Evolutionary conservation across 768 basidiomycete genomes (phyloP).

Genomic region (Leccinellum rugosiceps): DNA sequence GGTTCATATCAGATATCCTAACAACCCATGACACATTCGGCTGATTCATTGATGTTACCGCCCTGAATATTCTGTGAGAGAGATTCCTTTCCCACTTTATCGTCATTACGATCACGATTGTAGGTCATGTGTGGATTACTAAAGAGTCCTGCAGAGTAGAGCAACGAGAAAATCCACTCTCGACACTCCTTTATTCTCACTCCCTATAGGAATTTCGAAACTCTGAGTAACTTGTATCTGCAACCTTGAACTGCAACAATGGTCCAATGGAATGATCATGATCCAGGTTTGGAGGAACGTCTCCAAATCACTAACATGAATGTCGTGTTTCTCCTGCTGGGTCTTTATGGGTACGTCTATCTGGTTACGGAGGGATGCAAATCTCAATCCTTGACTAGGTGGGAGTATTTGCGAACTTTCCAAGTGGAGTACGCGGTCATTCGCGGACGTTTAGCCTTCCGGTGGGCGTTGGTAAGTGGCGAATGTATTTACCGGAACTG

Average conservation of each 20-base stretch:
- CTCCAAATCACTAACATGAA: background rate
- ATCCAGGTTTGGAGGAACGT: conserved; percentile 1
- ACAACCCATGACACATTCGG: background rate
- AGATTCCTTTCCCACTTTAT: background rate
- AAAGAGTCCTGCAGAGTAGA: background rate
- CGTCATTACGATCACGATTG: background rate
- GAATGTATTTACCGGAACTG: background rate
- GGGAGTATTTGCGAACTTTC: conserved; percentile 23
- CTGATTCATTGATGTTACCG: background rate
- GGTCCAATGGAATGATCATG: conserved; percentile 17
- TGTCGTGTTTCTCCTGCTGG: conserved; percentile 17
- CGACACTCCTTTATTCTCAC: background rate
- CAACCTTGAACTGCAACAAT: conserved; percentile 5
- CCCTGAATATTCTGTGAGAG: conserved; percentile 8
- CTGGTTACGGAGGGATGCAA: background rate
- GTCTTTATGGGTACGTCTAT: conserved; percentile 22
- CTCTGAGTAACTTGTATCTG: background rate
- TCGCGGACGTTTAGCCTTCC: conserved; percentile 20
- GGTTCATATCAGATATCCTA: background rate
- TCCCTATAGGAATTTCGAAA: background rate
- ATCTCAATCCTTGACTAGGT: conserved; percentile 7
- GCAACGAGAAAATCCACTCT: background rate
- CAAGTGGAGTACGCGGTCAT: conserved; percentile 24
- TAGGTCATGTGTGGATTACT: background rate
- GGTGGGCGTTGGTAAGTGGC: conserved; percentile 24